Conservation (phyloP, 768 basidiomycete genomes). For the Rubroboletus pulcherrimus region DNA sequence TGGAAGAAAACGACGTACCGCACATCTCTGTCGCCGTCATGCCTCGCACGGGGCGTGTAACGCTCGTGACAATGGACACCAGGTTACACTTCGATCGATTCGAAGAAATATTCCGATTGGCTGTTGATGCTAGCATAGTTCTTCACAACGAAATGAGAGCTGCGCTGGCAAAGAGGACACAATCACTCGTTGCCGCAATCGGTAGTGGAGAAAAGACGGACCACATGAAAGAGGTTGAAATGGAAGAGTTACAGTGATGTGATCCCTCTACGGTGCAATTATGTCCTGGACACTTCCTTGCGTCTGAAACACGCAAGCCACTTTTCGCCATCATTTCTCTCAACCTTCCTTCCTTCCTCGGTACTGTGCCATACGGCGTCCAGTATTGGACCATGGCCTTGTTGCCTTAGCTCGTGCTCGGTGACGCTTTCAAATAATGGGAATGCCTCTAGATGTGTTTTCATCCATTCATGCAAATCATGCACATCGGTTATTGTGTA, state of each 20-base stretch:
- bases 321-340: slow-evolving; percentile 85
- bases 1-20: slow-evolving; percentile 91
- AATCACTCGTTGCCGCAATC: slow-evolving; percentile 59
- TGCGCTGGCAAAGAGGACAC: slow-evolving; percentile 63
- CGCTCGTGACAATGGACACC: slow-evolving; percentile 90
- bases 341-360: slow-evolving; percentile 97
- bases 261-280: slow-evolving; percentile 6
- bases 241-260: slow-evolving; percentile 35
- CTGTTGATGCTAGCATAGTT: slow-evolving; percentile 70
- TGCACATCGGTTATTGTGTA: slow-evolving; percentile 98
- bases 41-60: slow-evolving; percentile 82
- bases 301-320: slow-evolving; percentile 90
- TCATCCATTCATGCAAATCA: slow-evolving; percentile 96
- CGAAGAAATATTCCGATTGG: slow-evolving; percentile 80
- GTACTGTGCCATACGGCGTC: slow-evolving; percentile 82
- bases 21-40: slow-evolving; percentile 85
- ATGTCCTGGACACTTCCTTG: slow-evolving; percentile 31
- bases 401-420: slow-evolving; percentile 68
- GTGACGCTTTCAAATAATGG: slow-evolving; percentile 82
- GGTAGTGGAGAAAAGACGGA: slow-evolving; percentile 40
- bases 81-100: slow-evolving; percentile 91
- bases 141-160: slow-evolving; percentile 82
- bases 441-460: slow-evolving; percentile 77
- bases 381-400: slow-evolving; percentile 74
- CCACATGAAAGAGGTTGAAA: slow-evolving; percentile 32